phyloP scores from a whole-genome alignment of 768 basidiomycete species.

The Tubosaeta sp. region DNA sequence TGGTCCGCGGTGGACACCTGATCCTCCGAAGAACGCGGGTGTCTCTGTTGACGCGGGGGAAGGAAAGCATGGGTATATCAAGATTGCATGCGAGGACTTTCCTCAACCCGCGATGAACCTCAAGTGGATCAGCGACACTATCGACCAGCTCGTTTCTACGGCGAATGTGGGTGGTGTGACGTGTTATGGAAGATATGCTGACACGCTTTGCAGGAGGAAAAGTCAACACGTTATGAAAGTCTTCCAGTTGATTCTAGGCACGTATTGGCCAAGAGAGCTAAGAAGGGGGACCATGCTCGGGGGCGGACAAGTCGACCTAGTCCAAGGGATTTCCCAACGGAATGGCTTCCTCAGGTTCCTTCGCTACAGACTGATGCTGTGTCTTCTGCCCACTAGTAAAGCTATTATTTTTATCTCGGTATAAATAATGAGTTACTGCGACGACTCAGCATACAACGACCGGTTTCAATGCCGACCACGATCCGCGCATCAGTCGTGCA shows the following conservation, averaged over 20 bases:
- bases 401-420: background rate
- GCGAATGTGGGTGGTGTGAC: slow-evolving; percentile 67
- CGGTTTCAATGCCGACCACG: slow-evolving; percentile 23
- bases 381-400: slow-evolving; percentile 9
- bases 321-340: slow-evolving; percentile 75
- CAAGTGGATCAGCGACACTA: slow-evolving; percentile 87
- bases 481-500: slow-evolving; percentile 53
- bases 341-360: slow-evolving; percentile 61
- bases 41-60: slow-evolving; percentile 38
- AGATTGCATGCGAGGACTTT: slow-evolving; percentile 89
- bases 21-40: slow-evolving; percentile 69
- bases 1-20: slow-evolving; percentile 80
- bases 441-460: background rate
- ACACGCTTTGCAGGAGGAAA: slow-evolving; percentile 29
- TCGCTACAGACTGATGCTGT: slow-evolving; percentile 1
- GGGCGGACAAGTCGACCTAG: slow-evolving; percentile 57
- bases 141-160: slow-evolving; percentile 73
- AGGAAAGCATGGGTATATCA: slow-evolving; percentile 74
- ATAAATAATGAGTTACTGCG: background rate
- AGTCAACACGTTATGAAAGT: slow-evolving; percentile 45
- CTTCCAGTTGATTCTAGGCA: slow-evolving; percentile 83
- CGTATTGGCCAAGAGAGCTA: slow-evolving; percentile 64
- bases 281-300: slow-evolving; percentile 64
- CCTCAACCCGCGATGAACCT: slow-evolving; percentile 80
- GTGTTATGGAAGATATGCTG: slow-evolving; percentile 6